These are phyloP conservation scores for Asterophora lycoperdoides DNA, from an alignment of 768 basidiomycete species.

Conservation along the genomic window DNA sequence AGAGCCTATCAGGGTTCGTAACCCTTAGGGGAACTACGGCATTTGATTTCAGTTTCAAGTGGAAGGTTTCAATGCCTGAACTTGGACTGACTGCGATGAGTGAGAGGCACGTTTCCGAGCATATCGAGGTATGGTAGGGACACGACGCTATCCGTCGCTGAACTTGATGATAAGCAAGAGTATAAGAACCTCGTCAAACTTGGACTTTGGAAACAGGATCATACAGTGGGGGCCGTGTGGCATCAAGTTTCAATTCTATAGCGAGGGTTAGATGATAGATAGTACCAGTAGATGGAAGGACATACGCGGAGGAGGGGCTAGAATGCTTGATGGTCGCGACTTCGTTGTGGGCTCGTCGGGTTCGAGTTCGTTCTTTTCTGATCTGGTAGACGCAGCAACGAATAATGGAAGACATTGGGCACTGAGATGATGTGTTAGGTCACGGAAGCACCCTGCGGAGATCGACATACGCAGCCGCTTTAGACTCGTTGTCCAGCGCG, in stretches of 20 bases:
- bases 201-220: background rate
- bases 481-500: slow-evolving; percentile 41
- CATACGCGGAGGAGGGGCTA: slow-evolving; percentile 13
- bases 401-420: slow-evolving; percentile 11
- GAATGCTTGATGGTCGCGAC: slow-evolving; percentile 13
- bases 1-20: slow-evolving; percentile 38
- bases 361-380: background rate
- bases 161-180: slow-evolving; percentile 23
- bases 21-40: slow-evolving; percentile 34
- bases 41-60: slow-evolving; percentile 2
- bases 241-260: slow-evolving; percentile 12
- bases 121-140: slow-evolving; percentile 45
- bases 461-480: slow-evolving; percentile 30
- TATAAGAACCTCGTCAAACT: background rate
- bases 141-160: slow-evolving; percentile 43
- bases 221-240: slow-evolving; percentile 13
- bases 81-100: slow-evolving; percentile 39
- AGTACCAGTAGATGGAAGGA: background rate
- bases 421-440: background rate
- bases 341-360: slow-evolving; percentile 4
- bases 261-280: slow-evolving; percentile 1
- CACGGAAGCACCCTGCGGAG: background rate
- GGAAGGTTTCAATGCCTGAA: background rate
- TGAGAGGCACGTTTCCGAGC: slow-evolving; percentile 42
- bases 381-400: slow-evolving; percentile 2